phyloP scores from a whole-genome alignment of 75 land plant species.

The Isoetes taiwanensis region DNA sequence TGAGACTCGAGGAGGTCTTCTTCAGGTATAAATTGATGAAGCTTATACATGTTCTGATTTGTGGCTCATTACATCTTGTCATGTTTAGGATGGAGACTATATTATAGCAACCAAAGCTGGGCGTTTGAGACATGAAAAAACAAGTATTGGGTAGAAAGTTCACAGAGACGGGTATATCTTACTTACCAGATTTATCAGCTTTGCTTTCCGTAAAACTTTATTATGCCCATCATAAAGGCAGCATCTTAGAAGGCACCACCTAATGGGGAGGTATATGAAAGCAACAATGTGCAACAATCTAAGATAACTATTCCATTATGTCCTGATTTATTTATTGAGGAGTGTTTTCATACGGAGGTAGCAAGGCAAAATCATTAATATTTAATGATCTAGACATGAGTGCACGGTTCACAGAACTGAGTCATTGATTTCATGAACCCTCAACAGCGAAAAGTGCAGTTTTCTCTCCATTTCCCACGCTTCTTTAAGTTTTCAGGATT shows the following conservation, averaged over 20 bases:
- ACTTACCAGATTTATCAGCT: background rate
- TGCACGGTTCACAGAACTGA: too few species aligned
- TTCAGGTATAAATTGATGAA: too few species aligned
- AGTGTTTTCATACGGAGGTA: background rate
- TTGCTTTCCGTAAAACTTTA: background rate
- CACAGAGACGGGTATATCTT: constrained; percentile 68
- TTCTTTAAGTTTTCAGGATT: too few species aligned
- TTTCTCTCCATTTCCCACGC: too few species aligned
- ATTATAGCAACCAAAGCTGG: constrained; percentile 58
- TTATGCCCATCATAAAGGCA: background rate
- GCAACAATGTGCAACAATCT: background rate
- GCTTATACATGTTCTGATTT: too few species aligned
- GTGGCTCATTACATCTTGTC: too few species aligned
- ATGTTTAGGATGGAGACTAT: constrained; percentile 64
- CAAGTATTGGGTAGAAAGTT: constrained; percentile 88
- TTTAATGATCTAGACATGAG: too few species aligned
- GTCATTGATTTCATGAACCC: too few species aligned
- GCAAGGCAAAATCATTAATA: too few species aligned
- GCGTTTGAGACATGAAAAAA: constrained; percentile 45
- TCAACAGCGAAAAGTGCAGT: too few species aligned
- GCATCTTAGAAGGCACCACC: background rate
- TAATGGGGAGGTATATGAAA: background rate
- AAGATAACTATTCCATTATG: background rate
- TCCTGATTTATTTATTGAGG: background rate
- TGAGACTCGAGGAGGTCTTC: too few species aligned